Base-by-base conservation (phyloP, 371 early-diverging fungal species). In the Globomyces sp. region DNA sequence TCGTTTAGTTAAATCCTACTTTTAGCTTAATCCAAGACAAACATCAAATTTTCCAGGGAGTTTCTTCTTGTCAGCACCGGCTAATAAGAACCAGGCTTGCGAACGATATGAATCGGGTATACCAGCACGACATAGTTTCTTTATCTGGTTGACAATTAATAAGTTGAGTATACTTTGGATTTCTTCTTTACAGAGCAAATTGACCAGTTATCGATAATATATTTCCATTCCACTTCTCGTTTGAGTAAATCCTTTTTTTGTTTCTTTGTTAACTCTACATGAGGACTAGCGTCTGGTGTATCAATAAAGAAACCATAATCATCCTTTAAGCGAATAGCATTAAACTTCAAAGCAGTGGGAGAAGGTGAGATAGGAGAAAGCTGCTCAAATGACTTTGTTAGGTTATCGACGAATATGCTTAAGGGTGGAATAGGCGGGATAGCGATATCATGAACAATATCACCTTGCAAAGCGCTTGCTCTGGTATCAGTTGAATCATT, bases 41-140 rank as follows among this genome's bases (percentile, higher is more conserved):
- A 79, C 84, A 69, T 84, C 69, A 59, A 76, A 86, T 24, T 81
- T 13, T 1, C 83, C 85, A 1, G 77, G 70, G 65, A 83, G 69
- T 10, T 76, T 75, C 40, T 81, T 80, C 46, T 76, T 70, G 44
- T 74, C 72, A 9, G 75, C 81, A 4, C 81, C 82, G 0, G 89
- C 85, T 3, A 91, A 67, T 39, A 80, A 86, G 41, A 81, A 81
- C 94, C 94, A 93, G 0, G 87, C 89, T 24, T 81, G 78, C 5
- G 87, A 85, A 4, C 93, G 82, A 0, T 91, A 78, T 1, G 89
- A 86, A 3, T 86, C 79, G 3, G 93, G 93, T 24, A 91, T 83
- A 2, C 93, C 93, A 5, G 64, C 69, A 4, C 91, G 77, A 8
- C 87, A 89, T n/a, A 93, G 64, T 65, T 88, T 87, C 63, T 79